These are phyloP conservation scores for Moricandia arvensis DNA, from an alignment of 345 rosid species.

Conservation along the genomic window DNA sequence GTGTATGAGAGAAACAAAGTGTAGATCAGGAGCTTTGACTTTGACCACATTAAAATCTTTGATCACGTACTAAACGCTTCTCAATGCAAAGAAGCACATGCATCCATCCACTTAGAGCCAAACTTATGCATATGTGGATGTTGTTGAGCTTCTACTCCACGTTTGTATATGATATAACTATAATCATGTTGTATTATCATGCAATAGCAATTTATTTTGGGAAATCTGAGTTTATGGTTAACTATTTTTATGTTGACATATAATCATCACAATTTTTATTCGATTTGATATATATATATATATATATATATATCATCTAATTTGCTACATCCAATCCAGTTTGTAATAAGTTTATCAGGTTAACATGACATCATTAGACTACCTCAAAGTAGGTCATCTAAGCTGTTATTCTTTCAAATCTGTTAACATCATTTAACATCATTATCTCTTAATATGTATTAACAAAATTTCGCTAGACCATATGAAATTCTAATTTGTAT, in stretches of 20 bases:
- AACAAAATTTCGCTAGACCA: too few species aligned
- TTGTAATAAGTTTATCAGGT: too few species aligned
- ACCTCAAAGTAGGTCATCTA: too few species aligned
- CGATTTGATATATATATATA: too few species aligned
- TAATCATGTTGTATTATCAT: neutral
- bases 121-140: conserved; percentile 35
- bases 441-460: too few species aligned
- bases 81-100: conserved; percentile 36
- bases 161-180: neutral
- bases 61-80: conserved; percentile 22
- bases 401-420: too few species aligned
- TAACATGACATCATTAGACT: too few species aligned
- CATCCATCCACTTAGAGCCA: conserved; percentile 21
- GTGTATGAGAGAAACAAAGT: conserved; percentile 6
- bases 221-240: too few species aligned
- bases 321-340: too few species aligned
- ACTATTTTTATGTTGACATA: neutral
- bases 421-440: too few species aligned
- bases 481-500: too few species aligned
- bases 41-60: conserved; percentile 33
- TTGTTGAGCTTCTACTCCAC: conserved; percentile 34
- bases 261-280: neutral
- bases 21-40: conserved; percentile 29
- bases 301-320: too few species aligned
- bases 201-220: neutral